Percentiles rank a stretch among this genome's conserved stretches.
Conservation (phyloP, 768 basidiomycete species). For the Lactifluus rugatus region DNA sequence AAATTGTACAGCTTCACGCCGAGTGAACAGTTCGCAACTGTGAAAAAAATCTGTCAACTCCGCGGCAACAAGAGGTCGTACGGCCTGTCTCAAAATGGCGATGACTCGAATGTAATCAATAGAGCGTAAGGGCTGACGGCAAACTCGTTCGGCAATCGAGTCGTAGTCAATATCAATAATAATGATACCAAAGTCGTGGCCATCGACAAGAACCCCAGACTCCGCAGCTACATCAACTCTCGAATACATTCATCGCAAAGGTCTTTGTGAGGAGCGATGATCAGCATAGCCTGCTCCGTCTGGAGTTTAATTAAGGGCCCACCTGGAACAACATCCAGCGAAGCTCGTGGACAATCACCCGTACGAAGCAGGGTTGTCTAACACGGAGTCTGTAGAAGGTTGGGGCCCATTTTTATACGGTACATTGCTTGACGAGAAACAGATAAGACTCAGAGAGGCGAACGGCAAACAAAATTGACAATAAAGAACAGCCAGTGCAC, state of each 20-base stretch:
- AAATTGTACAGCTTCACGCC: not conserved
- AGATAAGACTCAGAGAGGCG: not conserved
- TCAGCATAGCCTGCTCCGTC: not conserved
- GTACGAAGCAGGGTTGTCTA: not conserved
- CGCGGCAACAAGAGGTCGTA: slow-evolving; percentile 1
- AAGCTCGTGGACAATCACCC: not conserved
- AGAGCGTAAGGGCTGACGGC: not conserved
- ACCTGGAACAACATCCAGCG: not conserved
- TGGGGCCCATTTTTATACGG: not conserved
- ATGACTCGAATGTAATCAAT: not conserved
- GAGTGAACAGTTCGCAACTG: not conserved
- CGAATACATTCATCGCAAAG: not conserved
- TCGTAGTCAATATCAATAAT: not conserved
- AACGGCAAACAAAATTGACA: not conserved
- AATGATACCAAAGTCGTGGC: not conserved
- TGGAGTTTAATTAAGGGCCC: slow-evolving; percentile 9
- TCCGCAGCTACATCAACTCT: not conserved
- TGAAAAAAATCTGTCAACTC: not conserved
- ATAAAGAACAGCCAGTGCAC: not conserved
- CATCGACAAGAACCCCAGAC: too few species aligned
- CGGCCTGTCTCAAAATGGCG: too few species aligned
- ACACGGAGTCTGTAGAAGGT: slow-evolving; percentile 8
- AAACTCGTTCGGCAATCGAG: not conserved
- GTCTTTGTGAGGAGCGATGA: not conserved
- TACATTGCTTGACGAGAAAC: not conserved